A percentile compares a stretch with the other conserved stretches of the same genome.
These are phyloP conservation scores for Nakaseomyces uthaithaninus DNA, from an alignment of 1,139 yeast species.

Conservation along the genomic window DNA sequence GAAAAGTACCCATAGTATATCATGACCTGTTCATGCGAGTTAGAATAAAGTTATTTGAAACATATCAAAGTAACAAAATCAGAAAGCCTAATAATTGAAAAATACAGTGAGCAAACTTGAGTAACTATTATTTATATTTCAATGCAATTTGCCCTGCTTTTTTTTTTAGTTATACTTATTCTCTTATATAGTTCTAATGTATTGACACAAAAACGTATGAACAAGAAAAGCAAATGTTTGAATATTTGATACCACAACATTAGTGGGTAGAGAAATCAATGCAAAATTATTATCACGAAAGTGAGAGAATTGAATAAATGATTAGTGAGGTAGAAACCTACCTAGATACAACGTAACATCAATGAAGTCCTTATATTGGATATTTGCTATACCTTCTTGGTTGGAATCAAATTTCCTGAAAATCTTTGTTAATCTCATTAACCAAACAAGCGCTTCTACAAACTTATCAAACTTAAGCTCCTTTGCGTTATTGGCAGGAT, in stretches of 20 bases:
- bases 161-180: background rate
- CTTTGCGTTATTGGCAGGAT: slow-evolving; percentile 36
- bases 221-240: no score
- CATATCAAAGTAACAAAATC: no score
- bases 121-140: no score
- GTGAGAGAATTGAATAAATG: background rate
- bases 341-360: slow-evolving; percentile 38
- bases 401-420: slow-evolving; percentile 72
- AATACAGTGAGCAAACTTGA: no score
- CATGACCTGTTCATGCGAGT: no score
- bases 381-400: slow-evolving; percentile 68
- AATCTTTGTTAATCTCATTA: slow-evolving; percentile 67
- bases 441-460: slow-evolving; percentile 70
- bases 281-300: background rate
- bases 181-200: no score
- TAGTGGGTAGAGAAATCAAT: slow-evolving; percentile 3
- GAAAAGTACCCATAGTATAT: no score
- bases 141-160: no score
- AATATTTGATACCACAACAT: background rate
- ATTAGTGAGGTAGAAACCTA: slow-evolving; percentile 28
- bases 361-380: slow-evolving; percentile 70
- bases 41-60: no score
- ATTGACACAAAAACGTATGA: no score
- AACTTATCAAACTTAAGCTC: slow-evolving; percentile 73
- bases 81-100: no score